A percentile compares a stretch with the other conserved stretches of the same genome.
Evolutionary conservation across 129 eudicot species (phyloP).

Genomic region (Chrysanthemum seticuspe): DNA sequence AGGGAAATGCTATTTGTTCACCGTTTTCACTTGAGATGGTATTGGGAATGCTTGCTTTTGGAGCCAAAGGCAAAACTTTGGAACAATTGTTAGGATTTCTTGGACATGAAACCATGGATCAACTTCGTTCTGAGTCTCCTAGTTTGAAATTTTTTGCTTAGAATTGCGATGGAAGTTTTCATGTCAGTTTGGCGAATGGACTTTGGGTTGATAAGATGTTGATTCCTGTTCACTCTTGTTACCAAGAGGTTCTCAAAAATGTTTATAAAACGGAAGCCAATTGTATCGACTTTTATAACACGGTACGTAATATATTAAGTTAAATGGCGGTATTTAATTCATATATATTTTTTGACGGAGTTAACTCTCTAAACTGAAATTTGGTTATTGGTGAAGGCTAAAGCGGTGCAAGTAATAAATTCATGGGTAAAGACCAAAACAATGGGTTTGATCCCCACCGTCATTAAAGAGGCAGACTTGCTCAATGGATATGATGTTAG

Average conservation of each 20-base stretch:
- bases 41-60: slow-evolving; percentile 4
- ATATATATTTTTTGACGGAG: not conserved
- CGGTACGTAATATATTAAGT: not conserved
- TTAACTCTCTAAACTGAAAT: not conserved
- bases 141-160: not conserved
- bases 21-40: not conserved
- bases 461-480: not conserved
- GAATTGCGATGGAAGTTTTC: not conserved
- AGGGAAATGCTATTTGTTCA: not conserved
- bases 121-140: not conserved
- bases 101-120: not conserved
- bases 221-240: not conserved
- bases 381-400: not conserved
- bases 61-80: slow-evolving; percentile 1
- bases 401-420: not conserved
- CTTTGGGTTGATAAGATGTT: not conserved
- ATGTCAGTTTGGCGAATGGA: not conserved
- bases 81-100: not conserved
- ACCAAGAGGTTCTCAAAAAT: not conserved
- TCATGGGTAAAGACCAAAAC: not conserved
- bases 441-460: not conserved
- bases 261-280: not conserved
- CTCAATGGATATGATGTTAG: not conserved
- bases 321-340: not conserved
- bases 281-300: not conserved